Percentiles rank a stretch among this genome's conserved stretches.
Evolutionary conservation across 2,329 filamentous ascomycete species (phyloP).

Genomic region (Aureobasidium vineae): DNA sequence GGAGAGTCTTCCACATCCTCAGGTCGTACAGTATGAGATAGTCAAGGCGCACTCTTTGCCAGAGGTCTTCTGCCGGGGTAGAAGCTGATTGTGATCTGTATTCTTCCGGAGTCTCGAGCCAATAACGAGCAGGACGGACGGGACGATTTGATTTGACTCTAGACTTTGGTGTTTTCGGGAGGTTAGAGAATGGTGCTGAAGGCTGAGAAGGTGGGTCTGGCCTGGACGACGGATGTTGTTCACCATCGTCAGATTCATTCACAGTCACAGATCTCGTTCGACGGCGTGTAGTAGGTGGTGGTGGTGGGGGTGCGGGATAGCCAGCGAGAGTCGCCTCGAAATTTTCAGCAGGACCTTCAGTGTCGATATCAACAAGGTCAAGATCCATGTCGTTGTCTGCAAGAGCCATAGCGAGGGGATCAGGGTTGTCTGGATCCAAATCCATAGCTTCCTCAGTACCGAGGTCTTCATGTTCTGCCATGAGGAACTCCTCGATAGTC

Average conservation of each 20-base stretch:
- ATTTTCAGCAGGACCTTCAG: slow-evolving; percentile 67
- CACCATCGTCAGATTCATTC: slow-evolving; percentile 63
- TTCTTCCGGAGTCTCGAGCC: slow-evolving; percentile 74
- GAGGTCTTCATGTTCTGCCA: slow-evolving; percentile 35
- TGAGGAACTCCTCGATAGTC: slow-evolving; percentile 38
- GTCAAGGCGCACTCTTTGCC: slow-evolving; percentile 84
- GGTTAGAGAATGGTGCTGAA: slow-evolving; percentile 60
- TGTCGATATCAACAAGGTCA: slow-evolving; percentile 48
- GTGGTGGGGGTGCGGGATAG: slow-evolving; percentile 66
- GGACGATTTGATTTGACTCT: slow-evolving; percentile 49
- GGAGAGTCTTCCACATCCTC: slow-evolving; percentile 92
- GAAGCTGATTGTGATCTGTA: slow-evolving; percentile 52
- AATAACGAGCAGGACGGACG: slow-evolving; percentile 73
- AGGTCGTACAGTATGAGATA: slow-evolving; percentile 94
- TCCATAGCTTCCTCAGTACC: slow-evolving; percentile 45
- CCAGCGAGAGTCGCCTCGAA: slow-evolving; percentile 76
- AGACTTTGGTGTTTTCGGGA: slow-evolving; percentile 75
- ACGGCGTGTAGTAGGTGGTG: slow-evolving; percentile 40
- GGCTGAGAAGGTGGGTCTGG: slow-evolving; percentile 61
- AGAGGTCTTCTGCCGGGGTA: slow-evolving; percentile 78
- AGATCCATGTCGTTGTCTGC: slow-evolving; percentile 48
- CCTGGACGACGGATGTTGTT: slow-evolving; percentile 37
- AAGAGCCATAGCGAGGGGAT: slow-evolving; percentile 32
- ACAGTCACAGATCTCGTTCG: slow-evolving; percentile 17
- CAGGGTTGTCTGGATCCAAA: slow-evolving; percentile 42